Base-by-base conservation (phyloP, 2,329 filamentous ascomycete species). In the Chaetomium globosum region DNA sequence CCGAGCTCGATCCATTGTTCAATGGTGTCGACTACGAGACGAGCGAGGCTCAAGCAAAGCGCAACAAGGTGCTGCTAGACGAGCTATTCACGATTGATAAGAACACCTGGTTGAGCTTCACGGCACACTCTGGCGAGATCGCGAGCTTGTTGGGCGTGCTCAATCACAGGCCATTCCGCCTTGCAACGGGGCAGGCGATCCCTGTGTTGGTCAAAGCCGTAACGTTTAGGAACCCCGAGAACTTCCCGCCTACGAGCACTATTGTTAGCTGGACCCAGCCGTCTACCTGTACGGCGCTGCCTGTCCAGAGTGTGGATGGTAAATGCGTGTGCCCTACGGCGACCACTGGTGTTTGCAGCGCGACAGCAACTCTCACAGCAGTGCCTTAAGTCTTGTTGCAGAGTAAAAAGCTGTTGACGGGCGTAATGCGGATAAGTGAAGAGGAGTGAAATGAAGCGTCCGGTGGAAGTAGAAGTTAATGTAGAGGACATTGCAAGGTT, bases 131-230 rank as follows among this genome's bases (percentile, higher is more conserved):
- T 2, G 56, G 56, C 56, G 36, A 23, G 26, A 23, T 28, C 39
- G 19, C 26, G 16, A 7, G 7, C 23, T 43, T 59, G 1, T 28
- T 59, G 13, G 39, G 6, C 13, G 56, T 43, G 7, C 56, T 59
- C 8, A 59, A 59, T 28, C 56, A 59, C 43, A 39, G 56, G 19
- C 16, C 56, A 1, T 59, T 59, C 43, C 26, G 56, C 28, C 56
- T 59, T 43, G 36, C 56, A 19, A 59, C 56, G 23, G 56, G 56
- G 26, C 56, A 59, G 36, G 49, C 49, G 39, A 59, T 59, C 36
- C 56, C 56, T 10, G 43, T 59, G 6, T 43, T 59, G 16, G 56
- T 59, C 56, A 59, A 59, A 39, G 55, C 55, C 39, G 56, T 9
- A 26, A 49, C 16, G 8, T 2, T 26, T 39, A 49, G 43, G 26